Base-by-base conservation (phyloP, 2,329 filamentous ascomycete genomes). In the Alternaria solani region DNA sequence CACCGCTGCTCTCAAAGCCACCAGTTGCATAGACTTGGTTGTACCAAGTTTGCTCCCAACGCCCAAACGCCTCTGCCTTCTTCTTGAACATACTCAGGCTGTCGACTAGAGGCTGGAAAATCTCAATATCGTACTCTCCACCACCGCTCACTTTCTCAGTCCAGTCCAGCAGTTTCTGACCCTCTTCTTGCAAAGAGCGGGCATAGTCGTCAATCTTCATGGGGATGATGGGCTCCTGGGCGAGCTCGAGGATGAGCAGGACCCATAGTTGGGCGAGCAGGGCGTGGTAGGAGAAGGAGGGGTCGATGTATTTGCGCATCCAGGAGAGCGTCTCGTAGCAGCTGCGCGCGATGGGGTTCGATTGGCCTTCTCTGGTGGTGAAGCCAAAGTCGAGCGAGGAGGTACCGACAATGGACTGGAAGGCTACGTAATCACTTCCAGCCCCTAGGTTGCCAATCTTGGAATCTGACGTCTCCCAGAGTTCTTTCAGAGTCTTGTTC, bases 291-390 rank as follows among this genome's bases (percentile, higher is more conserved):
- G 85, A 78, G 73, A 97, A 97, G 1, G 86, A 89, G 0, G 93
- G 93, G 75, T 99, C 95, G 23, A 91, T 89, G 61, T 91, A 88
- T 38, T 85, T 85, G 26, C 89, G 83, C 85, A 98, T 92, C 89
- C 93, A 94, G 44, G 93, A 90, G 69, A 91, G 94, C 55, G 89
- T 96, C 74, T 98, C 94, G 79, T 96, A 96, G 79, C 91, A 95
- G 61, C 91, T 94, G 78, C 93, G 89, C 52, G 89, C 88, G 0
- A 94, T 92, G 70, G 86, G 90, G 11, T 78, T 79, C 42, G 82
- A 78, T 7, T 57, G 43, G 34, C 48, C 52, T 25, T 65, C 51
- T 20, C 47, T 56, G 18, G 62, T 91, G 38, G 82, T 79, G 73
- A 99, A 98, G 28, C 87, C 86, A 66, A 99, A 87, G 75, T 98